Evolutionary conservation across 2,329 filamentous ascomycete genomes (phyloP).

Genomic region (Raffaelea ambrosiae): DNA sequence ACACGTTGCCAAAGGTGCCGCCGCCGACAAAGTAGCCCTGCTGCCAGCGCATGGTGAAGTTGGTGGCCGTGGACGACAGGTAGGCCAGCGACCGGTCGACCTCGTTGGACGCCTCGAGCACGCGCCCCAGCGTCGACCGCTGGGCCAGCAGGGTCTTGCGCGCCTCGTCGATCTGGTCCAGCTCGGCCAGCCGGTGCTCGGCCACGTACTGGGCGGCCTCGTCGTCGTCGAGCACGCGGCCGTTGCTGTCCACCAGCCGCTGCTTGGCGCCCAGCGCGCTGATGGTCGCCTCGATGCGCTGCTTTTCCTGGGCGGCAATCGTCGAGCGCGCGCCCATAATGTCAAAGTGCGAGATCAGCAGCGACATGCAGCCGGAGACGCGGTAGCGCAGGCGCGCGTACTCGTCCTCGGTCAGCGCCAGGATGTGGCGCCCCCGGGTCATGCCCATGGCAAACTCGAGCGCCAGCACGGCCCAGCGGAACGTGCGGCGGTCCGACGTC

Average conservation of each 20-base stretch:
- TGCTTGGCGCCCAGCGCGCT: slow-evolving; percentile 41
- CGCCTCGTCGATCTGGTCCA: slow-evolving; percentile 68
- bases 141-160: slow-evolving; percentile 76
- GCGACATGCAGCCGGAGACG: slow-evolving; percentile 93
- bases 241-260: slow-evolving; percentile 59
- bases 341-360: slow-evolving; percentile 96
- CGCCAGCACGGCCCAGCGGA: slow-evolving; percentile 92
- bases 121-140: slow-evolving; percentile 77
- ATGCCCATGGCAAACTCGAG: slow-evolving; percentile 97
- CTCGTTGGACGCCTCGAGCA: slow-evolving; percentile 90
- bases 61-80: slow-evolving; percentile 87
- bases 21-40: slow-evolving; percentile 97
- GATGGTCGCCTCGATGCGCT: slow-evolving; percentile 74
- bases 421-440: slow-evolving; percentile 85
- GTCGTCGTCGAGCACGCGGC: slow-evolving; percentile 66
- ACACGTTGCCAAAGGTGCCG: slow-evolving; percentile 94
- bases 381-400: slow-evolving; percentile 77
- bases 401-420: slow-evolving; percentile 83
- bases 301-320: slow-evolving; percentile 86
- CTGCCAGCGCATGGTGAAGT: slow-evolving; percentile 94
- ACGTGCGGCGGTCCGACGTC: slow-evolving; percentile 88
- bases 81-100: slow-evolving; percentile 91
- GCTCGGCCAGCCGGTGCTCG: slow-evolving; percentile 63
- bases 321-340: slow-evolving; percentile 96
- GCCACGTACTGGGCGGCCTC: slow-evolving; percentile 70